Conservation (phyloP, 345 rosid species). For the Cardamine chenopodiifolia region DNA sequence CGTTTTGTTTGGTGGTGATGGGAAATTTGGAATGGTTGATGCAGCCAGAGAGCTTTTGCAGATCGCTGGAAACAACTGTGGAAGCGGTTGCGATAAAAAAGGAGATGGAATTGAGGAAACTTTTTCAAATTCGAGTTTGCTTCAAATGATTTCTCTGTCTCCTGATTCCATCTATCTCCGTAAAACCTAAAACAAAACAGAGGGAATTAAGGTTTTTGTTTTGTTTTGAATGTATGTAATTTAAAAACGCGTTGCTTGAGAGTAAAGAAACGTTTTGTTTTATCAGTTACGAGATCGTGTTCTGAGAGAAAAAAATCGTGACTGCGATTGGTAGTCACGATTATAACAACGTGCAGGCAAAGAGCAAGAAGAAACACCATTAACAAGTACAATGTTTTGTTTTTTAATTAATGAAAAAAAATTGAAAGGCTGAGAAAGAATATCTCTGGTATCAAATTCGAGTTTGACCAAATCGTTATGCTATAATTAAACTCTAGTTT, state of each 20-base stretch:
- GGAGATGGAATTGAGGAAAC: slow-evolving; percentile 73
- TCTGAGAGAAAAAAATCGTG: slow-evolving; percentile 19
- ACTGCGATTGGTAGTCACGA: slow-evolving; percentile 32
- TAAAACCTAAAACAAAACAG: slow-evolving; percentile 21
- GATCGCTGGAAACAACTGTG: slow-evolving; percentile 46
- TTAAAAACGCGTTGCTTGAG: slow-evolving; percentile 22
- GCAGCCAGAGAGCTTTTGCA: slow-evolving; percentile 72
- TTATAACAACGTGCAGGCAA: slow-evolving; percentile 40
- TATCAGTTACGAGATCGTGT: slow-evolving; percentile 17
- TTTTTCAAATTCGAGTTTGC: slow-evolving; percentile 84
- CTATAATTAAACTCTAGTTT: slow-evolving; percentile 41
- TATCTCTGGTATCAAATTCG: slow-evolving; percentile 34
- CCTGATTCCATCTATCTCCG: slow-evolving; percentile 64
- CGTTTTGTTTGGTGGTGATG: slow-evolving; percentile 71
- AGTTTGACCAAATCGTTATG: slow-evolving; percentile 37
- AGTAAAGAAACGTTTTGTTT: slow-evolving; percentile 29
- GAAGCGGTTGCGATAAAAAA: slow-evolving; percentile 51
- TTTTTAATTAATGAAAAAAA: background rate
- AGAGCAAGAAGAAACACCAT: background rate
- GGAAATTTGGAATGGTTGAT: slow-evolving; percentile 73
- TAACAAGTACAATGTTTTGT: slow-evolving; percentile 14
- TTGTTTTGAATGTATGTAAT: slow-evolving; percentile 17
- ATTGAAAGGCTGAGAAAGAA: slow-evolving; percentile 41
- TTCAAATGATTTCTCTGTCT: slow-evolving; percentile 91
- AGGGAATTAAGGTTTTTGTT: background rate